Evolutionary conservation across 2,329 filamentous ascomycete genomes (phyloP), one percentile per base, ranked within the genome.

Genomic region (Beauveria sp.): DNA sequence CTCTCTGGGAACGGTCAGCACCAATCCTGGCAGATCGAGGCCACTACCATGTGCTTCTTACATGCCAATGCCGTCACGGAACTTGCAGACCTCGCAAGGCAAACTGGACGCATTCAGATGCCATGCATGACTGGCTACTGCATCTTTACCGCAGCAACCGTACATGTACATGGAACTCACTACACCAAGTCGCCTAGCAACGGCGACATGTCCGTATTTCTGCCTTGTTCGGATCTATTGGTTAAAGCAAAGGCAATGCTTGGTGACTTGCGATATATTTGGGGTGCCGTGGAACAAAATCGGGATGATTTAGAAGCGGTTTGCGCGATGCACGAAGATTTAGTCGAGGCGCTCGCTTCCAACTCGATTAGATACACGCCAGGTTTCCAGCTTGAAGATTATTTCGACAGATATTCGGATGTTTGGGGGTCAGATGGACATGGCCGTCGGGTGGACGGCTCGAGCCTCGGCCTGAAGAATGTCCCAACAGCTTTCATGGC

Each of bases 1-100:
- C 82, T 96, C 7, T 84, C 89, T 14, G 89, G 89, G 16, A 88
- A 84, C 0, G 89, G 89, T 1, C 91, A 96, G 68, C 90, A 96
- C 66, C 91, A 96, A 70, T 92, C 90, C 30, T 96, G 91, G 91
- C 91, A 96, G 70, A 93, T 96, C 53, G 90, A 96, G 70, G 90
- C 91, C 0, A 96, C 91, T 0, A 93, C 94, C 68, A 81, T 93
- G 70, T 96, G 91, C 72, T 94, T 85, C 70, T 77, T 92, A 20
- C 91, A 96, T 66, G 91, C 91, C 6, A 96, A 96, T 68, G 90
- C 91, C 5, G 92, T 96, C 56, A 86, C 90, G 1, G 91, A 96
- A 68, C 76, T 96, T 3, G 87, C 92, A 5, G 89, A 93, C 69
- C 82, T 92, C 18, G 90, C 90, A 1, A 88, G 87, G 64, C 88